Conservation (phyloP, 345 rosid species). For the Lepidium sativum region DNA sequence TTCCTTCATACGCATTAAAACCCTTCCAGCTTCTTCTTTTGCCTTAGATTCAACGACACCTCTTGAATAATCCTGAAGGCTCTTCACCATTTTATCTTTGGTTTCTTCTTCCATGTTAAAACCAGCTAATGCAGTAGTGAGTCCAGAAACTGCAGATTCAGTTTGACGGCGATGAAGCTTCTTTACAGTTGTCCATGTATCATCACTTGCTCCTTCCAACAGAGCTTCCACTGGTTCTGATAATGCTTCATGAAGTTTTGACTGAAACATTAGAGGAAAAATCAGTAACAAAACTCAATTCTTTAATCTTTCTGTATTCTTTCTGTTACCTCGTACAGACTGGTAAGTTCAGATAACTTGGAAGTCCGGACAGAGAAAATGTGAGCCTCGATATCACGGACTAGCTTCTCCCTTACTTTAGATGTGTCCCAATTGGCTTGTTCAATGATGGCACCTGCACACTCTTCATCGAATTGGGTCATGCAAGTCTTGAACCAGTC, state of each 20-base stretch:
- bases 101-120: slow-evolving; percentile 65
- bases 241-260: slow-evolving; percentile 56
- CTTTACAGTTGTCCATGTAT: slow-evolving; percentile 76
- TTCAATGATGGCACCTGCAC: slow-evolving; percentile 66
- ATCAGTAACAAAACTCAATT: background rate
- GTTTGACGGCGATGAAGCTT: slow-evolving; percentile 61
- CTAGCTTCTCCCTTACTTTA: slow-evolving; percentile 61
- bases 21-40: slow-evolving; percentile 79
- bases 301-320: background rate
- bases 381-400: slow-evolving; percentile 78
- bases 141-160: slow-evolving; percentile 53
- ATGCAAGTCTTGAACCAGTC: slow-evolving; percentile 40
- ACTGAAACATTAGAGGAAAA: slow-evolving; percentile 32
- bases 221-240: slow-evolving; percentile 86
- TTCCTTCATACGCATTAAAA: slow-evolving; percentile 80
- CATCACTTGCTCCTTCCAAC: slow-evolving; percentile 62
- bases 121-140: slow-evolving; percentile 54
- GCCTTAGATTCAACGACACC: slow-evolving; percentile 75
- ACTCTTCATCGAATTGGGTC: slow-evolving; percentile 56
- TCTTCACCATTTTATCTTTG: slow-evolving; percentile 44
- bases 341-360: slow-evolving; percentile 69
- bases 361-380: slow-evolving; percentile 63
- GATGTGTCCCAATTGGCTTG: slow-evolving; percentile 86
- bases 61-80: slow-evolving; percentile 51
- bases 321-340: slow-evolving; percentile 57